Conservation (phyloP, 352 stramenopile species). For the Globisporangium radiosum region DNA sequence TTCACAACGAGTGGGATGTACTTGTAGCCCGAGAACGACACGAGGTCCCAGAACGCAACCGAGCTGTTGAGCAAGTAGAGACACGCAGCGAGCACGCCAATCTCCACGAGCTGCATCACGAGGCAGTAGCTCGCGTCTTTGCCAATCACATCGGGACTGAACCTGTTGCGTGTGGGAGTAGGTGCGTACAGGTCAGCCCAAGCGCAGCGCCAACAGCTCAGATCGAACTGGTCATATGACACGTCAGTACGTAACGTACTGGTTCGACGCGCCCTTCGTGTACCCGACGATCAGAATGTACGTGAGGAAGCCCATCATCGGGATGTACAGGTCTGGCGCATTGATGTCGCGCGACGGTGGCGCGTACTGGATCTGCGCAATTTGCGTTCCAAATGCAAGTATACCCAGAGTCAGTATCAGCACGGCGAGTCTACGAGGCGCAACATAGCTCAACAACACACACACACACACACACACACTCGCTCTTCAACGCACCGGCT, state of each 20-base stretch:
- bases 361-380: conserved; percentile 67
- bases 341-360: conserved; percentile 95
- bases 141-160: conserved; percentile 95
- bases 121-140: conserved; percentile 91
- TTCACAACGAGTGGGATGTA: conserved; percentile 97
- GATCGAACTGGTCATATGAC: too few species aligned
- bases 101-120: conserved; percentile 88
- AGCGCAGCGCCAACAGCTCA: too few species aligned
- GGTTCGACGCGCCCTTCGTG: conserved; percentile 90
- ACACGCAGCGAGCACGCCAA: conserved; percentile 91
- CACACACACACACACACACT: not conserved
- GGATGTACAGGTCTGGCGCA: conserved; percentile 98
- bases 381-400: conserved; percentile 1
- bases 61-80: conserved; percentile 93
- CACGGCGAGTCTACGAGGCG: too few species aligned
- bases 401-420: too few species aligned
- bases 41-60: conserved; percentile 93
- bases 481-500: conserved; percentile 24
- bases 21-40: conserved; percentile 99
- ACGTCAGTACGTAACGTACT: conserved; percentile 33
- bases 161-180: conserved; percentile 44
- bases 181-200: conserved; percentile 44
- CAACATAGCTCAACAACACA: not conserved
- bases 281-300: conserved; percentile 98
- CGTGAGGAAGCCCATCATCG: conserved; percentile 98